A percentile compares a stretch with the other conserved stretches of the same genome.
Conservation (phyloP, 1,139 yeast species). For the Candida sanyaensis region DNA sequence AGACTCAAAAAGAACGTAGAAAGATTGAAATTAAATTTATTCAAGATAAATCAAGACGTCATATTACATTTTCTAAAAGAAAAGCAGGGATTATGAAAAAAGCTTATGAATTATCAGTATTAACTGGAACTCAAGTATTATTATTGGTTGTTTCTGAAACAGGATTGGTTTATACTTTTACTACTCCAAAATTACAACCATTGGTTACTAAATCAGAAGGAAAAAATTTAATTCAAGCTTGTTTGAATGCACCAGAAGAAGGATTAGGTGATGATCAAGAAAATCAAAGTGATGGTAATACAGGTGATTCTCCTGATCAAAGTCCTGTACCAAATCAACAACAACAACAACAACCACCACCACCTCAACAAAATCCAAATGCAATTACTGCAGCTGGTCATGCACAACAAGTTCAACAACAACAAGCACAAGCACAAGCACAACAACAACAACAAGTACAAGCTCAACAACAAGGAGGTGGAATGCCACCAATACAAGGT, state of each 20-base stretch:
- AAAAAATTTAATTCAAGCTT: constrained; percentile 93
- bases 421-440: constrained; percentile 20
- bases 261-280: constrained; percentile 61
- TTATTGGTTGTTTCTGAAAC: constrained; percentile 94
- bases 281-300: constrained; percentile 59
- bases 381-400: constrained; percentile 23
- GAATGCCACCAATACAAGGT: constrained; percentile 30
- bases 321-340: constrained; percentile 32
- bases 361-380: constrained; percentile 25
- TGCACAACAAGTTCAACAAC: constrained; percentile 23
- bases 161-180: constrained; percentile 96
- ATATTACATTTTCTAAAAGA: constrained; percentile 94
- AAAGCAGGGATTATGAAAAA: constrained; percentile 99
- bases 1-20: constrained; percentile 78
- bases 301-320: constrained; percentile 43
- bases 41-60: constrained; percentile 96
- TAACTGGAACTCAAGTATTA: constrained; percentile 96
- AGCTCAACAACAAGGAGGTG: constrained; percentile 33
- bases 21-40: constrained; percentile 96
- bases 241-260: constrained; percentile 90
- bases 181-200: constrained; percentile 97
- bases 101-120: constrained; percentile 93
- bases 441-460: constrained; percentile 45
- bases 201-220: constrained; percentile 97
- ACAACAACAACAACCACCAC: constrained; percentile 37